Base-by-base conservation (phyloP, 116 monocot genomes). In the Iris pallida region DNA sequence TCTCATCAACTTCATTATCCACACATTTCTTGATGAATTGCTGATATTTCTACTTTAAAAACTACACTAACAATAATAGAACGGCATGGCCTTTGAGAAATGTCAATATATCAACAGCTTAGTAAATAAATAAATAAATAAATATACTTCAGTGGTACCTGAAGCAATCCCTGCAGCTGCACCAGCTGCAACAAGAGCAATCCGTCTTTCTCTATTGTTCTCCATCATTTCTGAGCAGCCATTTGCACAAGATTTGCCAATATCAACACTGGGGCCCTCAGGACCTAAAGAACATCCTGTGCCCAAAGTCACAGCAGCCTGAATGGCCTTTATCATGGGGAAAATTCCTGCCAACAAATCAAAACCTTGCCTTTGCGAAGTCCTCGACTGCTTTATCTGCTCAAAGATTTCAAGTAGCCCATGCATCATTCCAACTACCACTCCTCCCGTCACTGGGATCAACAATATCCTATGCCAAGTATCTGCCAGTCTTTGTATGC, bases 121-220 rank as follows among this genome's bases (percentile, higher is more conserved):
- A 30, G 30, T 30, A 30, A 30, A 30, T 30, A 30, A 30, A n/a
- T n/a, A n/a, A n/a, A n/a, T n/a, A n/a, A n/a, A 30, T 30, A 30
- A 30, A 30, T 30, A 30, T 30, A 30, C 30, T 30, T 30, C 30
- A 30, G 30, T 30, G 30, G 30, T 75, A 86, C 93, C 93, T 73
- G 93, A 93, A 78, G 93, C 89, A 78, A 93, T 93, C 57, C 89
- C 93, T 73, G 93, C 93, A 78, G 93, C 93, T 41, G 89, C 89
- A 58, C 93, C 93, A 55, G 93, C 93, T 13, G 93, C 93, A 80
- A 89, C 70, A 69, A 89, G 82, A 42, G 93, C 93, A 73, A 86
- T 89, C 62, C 82, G 86, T 46, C 93, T 89, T 63, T 93, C 89
- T 78, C 89, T 75, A 58, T 89, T 93, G 58, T 89, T 93, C 53